These are phyloP conservation scores for Hirschioporus abietinus DNA, from an alignment of 768 basidiomycete species.

Conservation along the genomic window DNA sequence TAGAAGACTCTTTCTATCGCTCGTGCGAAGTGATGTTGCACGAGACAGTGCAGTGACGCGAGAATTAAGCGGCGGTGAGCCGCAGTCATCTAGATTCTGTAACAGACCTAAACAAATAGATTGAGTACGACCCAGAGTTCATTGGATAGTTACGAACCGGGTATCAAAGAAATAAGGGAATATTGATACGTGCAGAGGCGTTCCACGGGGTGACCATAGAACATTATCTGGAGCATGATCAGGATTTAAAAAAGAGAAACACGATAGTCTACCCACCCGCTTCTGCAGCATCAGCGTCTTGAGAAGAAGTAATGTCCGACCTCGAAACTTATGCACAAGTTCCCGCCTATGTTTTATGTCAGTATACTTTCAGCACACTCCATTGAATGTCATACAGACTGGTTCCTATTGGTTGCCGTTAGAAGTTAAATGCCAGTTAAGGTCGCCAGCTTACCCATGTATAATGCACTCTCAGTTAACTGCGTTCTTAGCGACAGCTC, in stretches of 20 bases:
- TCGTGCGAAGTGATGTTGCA: constrained; percentile 79
- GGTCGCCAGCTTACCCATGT: constrained; percentile 68
- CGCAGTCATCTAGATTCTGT: constrained; percentile 86
- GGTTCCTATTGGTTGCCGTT: constrained; percentile 41
- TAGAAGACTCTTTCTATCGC: constrained; percentile 86
- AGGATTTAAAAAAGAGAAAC: not conserved
- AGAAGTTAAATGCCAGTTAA: constrained; percentile 14
- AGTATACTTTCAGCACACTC: not conserved
- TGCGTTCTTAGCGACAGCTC: constrained; percentile 72
- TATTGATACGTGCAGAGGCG: constrained; percentile 96
- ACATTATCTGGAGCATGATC: constrained; percentile 69
- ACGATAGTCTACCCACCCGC: constrained; percentile 44
- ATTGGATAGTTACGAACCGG: constrained; percentile 44
- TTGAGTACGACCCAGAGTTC: not conserved
- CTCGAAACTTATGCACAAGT: constrained; percentile 88
- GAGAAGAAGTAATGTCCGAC: constrained; percentile 86
- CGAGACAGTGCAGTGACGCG: constrained; percentile 58
- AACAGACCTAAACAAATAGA: constrained; percentile 55
- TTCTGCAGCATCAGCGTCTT: constrained; percentile 94
- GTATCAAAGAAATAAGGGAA: constrained; percentile 89
- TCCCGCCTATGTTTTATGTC: constrained; percentile 60
- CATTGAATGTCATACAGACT: constrained; percentile 45
- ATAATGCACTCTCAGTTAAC: constrained; percentile 87
- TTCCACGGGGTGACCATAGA: constrained; percentile 95
- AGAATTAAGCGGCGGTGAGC: constrained; percentile 70